A percentile compares a stretch with the other conserved stretches of the same genome.
Conservation (phyloP, 2,329 filamentous ascomycete genomes). For the Aureobasidium subglaciale region DNA sequence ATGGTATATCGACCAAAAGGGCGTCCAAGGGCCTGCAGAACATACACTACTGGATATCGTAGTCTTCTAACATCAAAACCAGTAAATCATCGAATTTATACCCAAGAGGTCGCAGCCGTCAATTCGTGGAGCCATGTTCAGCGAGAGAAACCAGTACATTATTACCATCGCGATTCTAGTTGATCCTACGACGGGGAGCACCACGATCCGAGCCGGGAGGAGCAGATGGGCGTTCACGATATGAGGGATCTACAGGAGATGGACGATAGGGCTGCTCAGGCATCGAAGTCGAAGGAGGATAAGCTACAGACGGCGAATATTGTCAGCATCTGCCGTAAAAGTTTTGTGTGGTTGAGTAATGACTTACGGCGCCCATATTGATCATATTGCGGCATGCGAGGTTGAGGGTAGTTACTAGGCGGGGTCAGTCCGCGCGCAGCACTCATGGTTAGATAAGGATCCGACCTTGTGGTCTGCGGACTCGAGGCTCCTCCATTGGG, state of each 20-base stretch:
- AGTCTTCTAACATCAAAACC: too few species aligned
- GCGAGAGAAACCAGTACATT: background rate
- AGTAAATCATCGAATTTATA: too few species aligned
- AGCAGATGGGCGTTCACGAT: constrained; percentile 2
- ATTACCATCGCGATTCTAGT: background rate
- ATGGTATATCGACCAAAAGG: too few species aligned
- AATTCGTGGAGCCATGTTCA: too few species aligned
- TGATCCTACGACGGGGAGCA: constrained; percentile 12
- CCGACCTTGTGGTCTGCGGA: constrained; percentile 13
- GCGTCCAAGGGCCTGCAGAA: too few species aligned
- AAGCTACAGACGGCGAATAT: background rate
- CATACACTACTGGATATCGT: too few species aligned
- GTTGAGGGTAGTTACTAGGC: constrained; percentile 12
- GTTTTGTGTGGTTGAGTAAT: too few species aligned
- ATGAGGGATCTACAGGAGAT: constrained; percentile 1
- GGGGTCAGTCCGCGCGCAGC: constrained; percentile 2
- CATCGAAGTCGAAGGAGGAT: background rate
- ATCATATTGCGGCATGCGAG: constrained; percentile 13
- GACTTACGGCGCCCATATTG: constrained; percentile 18
- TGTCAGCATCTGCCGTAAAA: background rate
- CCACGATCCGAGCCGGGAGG: constrained; percentile 12
- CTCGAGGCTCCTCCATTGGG: background rate
- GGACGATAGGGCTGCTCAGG: constrained; percentile 13
- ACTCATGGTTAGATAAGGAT: background rate
- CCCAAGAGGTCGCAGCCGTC: too few species aligned